Evolutionary conservation across 2,329 filamentous ascomycete genomes (phyloP), one percentile per base, ranked within the genome.

Genomic region (Emergomyces orientalis): DNA sequence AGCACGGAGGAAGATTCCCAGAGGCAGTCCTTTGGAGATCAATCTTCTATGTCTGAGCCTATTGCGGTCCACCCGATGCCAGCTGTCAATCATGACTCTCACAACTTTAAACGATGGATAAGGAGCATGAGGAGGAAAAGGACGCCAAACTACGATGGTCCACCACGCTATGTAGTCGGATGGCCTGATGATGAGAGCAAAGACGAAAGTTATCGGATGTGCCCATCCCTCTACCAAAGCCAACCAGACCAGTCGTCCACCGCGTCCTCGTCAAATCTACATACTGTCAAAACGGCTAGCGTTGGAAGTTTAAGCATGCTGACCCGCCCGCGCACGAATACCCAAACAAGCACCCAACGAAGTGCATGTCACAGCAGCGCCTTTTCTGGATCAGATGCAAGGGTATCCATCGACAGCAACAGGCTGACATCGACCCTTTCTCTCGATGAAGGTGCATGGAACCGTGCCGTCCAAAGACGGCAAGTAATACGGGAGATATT

Each of bases 401-500:
- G 88, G 65, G 78, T 74, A 27, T 86, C 85, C 2, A 77, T 82
- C 7, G 88, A 90, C 52, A 85, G 81, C 60, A 80, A 78, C 62
- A 74, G 74, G 47, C 74, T 77, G 27, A 70, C 73, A 1, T 73
- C 79, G 22, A 79, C 76, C 14, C 76, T 77, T 19, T 72, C 78
- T 14, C 73, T 86, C 13, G 91, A 96, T 67, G 83, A 87, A 63
- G 86, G 82, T 37, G 86, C 88, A n/a, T 83, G 84, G 51, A 83
- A 86, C 67, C 85, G 92, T 61, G 85, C 90, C 1, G 75, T 89
- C 25, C 88, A 91, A 70, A 85, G 94, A 65, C 85, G 90, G 17
- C 86, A 87, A 65, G 86, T 96, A 47, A 76, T 97, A 43, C 89
- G 94, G 71, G 94, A 97, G 76, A 79, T 97, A 59, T 85, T 97